Base-by-base conservation (phyloP, 208 protist genomes). In the Leptomonas pyrrhocoris region DNA sequence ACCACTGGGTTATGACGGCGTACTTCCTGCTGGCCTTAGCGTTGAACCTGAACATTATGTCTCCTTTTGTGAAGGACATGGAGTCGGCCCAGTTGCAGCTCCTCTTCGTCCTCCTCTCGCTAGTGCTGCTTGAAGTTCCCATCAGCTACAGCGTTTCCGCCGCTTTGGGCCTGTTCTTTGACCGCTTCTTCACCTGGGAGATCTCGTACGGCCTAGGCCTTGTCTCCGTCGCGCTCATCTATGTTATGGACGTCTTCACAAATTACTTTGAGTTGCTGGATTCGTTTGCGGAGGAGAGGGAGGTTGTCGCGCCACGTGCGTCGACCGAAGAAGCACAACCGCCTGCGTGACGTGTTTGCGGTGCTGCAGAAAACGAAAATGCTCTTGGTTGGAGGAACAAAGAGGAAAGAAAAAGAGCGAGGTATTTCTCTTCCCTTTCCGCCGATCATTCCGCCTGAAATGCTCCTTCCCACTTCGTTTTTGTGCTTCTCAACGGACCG, bases 221-320 rank as follows among this genome's bases (percentile, higher is more conserved):
- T 30, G n/a, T 45, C 21, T 51, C 49, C 40, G 48, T 56, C 21
- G 42, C 23, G 1, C 25, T 77, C 15, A 66, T 77, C 30, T 63
- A 71, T 13, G 2, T 59, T 18, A 57, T 71, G 63, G 71, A 71
- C 38, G 28, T 51, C 25, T 77, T 77, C 36, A 38, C 55, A 13
- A 60, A 51, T 23, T 77, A 59, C 6, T 46, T 34, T 11, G 51
- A 65, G n/a, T n/a, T 77, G 12, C 71, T 77, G 28, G 49, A 59
- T 13, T 77, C 71, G 2, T 77, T 71, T 40, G 28, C 71, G n/a
- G 71, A 65, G 62, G 71, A 71, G 57, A 43, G 63, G 8, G 71
- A 77, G 38, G 56, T 71, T 12, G 71, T 77, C n/a, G 57, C 31
- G 15, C 42, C 71, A 21, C 55, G 71, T 19, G 40, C 38, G 9